Percentiles rank a stretch among this genome's conserved stretches.
Conservation (phyloP, 352 stramenopile genomes). For the Phytophthora hybrid region DNA sequence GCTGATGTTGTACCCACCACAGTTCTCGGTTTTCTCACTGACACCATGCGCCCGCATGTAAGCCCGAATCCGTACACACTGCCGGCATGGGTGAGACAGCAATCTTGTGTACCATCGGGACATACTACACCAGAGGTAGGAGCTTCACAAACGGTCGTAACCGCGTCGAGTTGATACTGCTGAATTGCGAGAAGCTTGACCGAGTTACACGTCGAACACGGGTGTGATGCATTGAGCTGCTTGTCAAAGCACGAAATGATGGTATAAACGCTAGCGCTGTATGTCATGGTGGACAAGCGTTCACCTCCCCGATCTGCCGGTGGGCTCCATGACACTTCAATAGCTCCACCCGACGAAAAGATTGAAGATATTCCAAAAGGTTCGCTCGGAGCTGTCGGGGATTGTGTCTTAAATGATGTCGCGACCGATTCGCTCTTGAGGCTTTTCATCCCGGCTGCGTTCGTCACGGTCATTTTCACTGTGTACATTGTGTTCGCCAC, state of each 20-base stretch:
- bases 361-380: slow-evolving; percentile 44
- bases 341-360: slow-evolving; percentile 46
- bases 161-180: slow-evolving; percentile 35
- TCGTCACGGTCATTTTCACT: slow-evolving; percentile 56
- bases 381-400: slow-evolving; percentile 37
- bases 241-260: slow-evolving; percentile 38
- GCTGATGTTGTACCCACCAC: slow-evolving; percentile 48
- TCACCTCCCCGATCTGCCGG: slow-evolving; percentile 51
- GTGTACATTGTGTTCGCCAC: slow-evolving; percentile 56
- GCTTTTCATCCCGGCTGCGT: slow-evolving; percentile 42
- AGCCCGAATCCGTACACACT: slow-evolving; percentile 27
- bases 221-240: neutral
- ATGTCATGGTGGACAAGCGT: slow-evolving; percentile 41
- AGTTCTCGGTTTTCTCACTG: slow-evolving; percentile 19
- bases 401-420: slow-evolving; percentile 53
- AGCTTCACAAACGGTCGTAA: slow-evolving; percentile 25
- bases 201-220: slow-evolving; percentile 47
- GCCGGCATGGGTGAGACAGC: slow-evolving; percentile 47
- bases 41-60: slow-evolving; percentile 35
- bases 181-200: slow-evolving; percentile 32
- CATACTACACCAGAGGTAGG: slow-evolving; percentile 32
- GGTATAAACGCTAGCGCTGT: slow-evolving; percentile 56
- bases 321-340: slow-evolving; percentile 65
- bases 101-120: slow-evolving; percentile 47
- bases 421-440: slow-evolving; percentile 20